These are phyloP conservation scores for Alternaria atra DNA, from an alignment of 2,329 filamentous ascomycete species.

Conservation along the genomic window DNA sequence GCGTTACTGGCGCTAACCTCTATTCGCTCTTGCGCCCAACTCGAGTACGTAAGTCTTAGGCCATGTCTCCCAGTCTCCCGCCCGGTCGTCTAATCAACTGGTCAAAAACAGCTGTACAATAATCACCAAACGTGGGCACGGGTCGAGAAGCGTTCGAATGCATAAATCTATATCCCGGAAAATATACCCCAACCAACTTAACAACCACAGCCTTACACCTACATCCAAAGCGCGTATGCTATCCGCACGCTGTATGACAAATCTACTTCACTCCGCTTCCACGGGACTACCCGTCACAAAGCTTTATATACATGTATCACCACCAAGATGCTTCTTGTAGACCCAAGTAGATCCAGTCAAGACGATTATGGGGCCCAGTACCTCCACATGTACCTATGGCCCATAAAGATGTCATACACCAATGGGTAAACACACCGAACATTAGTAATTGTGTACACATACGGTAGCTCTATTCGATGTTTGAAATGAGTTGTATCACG, in stretches of 20 bases:
- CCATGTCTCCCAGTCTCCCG: no score
- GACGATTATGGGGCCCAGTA: neutral
- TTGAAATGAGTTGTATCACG: neutral
- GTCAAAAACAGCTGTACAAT: no score
- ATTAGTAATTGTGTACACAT: no score
- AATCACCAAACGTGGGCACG: no score
- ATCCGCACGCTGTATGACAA: neutral
- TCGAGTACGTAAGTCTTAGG: no score
- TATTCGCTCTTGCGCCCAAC: no score
- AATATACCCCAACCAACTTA: neutral
- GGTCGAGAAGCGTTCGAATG: no score
- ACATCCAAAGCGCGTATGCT: neutral
- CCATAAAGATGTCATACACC: neutral
- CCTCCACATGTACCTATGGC: neutral
- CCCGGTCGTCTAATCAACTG: no score
- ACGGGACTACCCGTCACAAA: neutral
- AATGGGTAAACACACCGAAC: neutral
- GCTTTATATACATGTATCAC: neutral
- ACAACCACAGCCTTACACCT: neutral
- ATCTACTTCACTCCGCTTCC: no score
- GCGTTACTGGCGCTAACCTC: no score
- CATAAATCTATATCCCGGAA: no score
- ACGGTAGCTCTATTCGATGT: accelerated
- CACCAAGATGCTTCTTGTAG: neutral
- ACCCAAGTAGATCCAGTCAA: neutral